phyloP scores from a whole-genome alignment of 495 filamentous ascomycete genomes.

The Cetradonia linearis region DNA sequence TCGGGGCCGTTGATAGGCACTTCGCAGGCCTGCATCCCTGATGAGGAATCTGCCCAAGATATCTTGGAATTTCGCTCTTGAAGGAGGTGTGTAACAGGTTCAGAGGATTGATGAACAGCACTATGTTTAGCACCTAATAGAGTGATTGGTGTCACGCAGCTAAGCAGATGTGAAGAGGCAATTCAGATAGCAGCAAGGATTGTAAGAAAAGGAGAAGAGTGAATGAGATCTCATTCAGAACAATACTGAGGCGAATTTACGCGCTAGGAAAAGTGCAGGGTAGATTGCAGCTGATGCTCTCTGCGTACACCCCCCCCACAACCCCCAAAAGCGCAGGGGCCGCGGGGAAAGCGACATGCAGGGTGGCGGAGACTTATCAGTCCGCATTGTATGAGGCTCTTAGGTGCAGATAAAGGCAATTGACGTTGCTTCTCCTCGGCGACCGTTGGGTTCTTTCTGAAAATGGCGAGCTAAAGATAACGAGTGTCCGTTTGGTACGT shows the following conservation, averaged over 20 bases:
- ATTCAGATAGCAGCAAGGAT: not conserved
- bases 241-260: not conserved
- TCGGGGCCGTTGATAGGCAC: conserved; percentile 23
- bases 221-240: conserved; percentile 14
- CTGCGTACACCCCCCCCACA: not conserved
- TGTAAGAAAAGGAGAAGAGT: not conserved
- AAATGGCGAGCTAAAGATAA: conserved; percentile 8
- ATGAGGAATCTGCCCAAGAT: conserved; percentile 28
- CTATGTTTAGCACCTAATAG: not conserved
- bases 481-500: conserved; percentile 4
- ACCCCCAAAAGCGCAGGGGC: not conserved
- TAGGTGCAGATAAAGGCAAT: not conserved
- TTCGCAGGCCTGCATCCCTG: conserved; percentile 25
- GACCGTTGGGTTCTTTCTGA: not conserved
- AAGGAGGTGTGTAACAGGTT: not conserved
- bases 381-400: conserved; percentile 1
- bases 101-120: not conserved
- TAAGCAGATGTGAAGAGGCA: not conserved
- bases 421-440: conserved; percentile 16
- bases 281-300: not conserved
- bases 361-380: conserved; percentile 1
- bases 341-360: conserved; percentile 15
- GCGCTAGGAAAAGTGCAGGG: not conserved
- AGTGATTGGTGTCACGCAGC: not conserved
- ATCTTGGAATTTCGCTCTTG: conserved; percentile 6